Percentiles rank a stretch among this genome's conserved stretches.
Conservation (phyloP, 192 early-diverging fungal genomes). For the Backusella circina region DNA sequence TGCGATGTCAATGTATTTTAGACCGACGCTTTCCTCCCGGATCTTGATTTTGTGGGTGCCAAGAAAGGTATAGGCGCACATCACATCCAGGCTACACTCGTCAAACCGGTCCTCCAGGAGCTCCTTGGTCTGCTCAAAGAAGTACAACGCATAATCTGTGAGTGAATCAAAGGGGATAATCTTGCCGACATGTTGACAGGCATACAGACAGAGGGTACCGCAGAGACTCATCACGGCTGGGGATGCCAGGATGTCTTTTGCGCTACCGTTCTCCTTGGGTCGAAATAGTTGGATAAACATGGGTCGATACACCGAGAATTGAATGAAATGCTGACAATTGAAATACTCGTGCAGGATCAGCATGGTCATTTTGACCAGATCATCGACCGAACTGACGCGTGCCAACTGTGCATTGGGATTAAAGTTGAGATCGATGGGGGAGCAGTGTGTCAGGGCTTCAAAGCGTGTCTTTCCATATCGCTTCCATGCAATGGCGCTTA, state of each 20-base stretch:
- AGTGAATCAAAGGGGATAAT: neutral
- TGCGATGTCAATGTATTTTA: neutral
- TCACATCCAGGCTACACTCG: neutral
- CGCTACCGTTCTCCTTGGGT: neutral
- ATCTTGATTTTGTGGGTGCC: neutral
- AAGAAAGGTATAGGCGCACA: neutral
- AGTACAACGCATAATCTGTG: neutral
- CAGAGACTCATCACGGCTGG: neutral
- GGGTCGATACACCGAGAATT: neutral
- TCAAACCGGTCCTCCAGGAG: neutral
- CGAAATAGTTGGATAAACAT: slow-evolving; percentile 3
- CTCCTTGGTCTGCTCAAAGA: neutral
- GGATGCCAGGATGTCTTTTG: neutral
- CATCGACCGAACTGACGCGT: neutral
- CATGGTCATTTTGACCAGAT: neutral
- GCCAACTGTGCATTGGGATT: neutral
- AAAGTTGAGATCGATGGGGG: neutral
- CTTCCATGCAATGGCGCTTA: neutral
- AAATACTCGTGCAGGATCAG: neutral
- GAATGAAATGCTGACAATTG: neutral
- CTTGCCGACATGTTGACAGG: neutral
- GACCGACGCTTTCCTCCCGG: neutral
- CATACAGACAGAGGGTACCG: neutral
- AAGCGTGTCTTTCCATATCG: neutral
- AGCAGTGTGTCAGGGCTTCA: neutral